Conservation (phyloP, 2,329 filamentous ascomycete species). For the Chrysosporium queenslandicum region DNA sequence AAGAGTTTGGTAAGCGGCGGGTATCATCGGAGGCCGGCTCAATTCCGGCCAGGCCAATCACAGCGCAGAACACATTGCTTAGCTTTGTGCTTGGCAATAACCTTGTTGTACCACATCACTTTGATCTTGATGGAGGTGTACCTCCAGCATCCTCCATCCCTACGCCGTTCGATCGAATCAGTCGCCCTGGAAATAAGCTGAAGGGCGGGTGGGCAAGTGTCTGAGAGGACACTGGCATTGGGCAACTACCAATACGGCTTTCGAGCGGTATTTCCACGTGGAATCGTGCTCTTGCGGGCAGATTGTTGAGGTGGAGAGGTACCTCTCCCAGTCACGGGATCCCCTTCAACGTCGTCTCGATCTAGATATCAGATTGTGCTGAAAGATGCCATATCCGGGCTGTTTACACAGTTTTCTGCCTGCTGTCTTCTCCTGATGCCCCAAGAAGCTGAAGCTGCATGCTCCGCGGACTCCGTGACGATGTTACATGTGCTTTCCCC, state of each 20-base stretch:
- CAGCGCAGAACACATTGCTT: not conserved
- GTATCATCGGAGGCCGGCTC: constrained; percentile 29
- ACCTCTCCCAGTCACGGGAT: constrained; percentile 4
- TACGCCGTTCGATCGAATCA: not conserved
- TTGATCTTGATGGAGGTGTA: not conserved
- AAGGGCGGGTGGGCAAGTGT: not conserved
- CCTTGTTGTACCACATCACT: constrained; percentile 8
- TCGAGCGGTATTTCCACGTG: not conserved
- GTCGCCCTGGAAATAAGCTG: not conserved
- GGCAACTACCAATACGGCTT: not conserved
- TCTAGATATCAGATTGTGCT: constrained; percentile 4
- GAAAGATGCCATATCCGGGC: not conserved
- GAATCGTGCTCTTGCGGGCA: not conserved
- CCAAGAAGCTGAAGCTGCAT: not conserved
- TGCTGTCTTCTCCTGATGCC: not conserved
- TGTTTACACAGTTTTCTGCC: not conserved
- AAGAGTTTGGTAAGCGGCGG: constrained; percentile 11
- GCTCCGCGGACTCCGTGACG: not conserved
- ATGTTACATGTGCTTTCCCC: not conserved
- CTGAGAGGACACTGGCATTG: not conserved
- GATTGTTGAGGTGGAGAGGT: not conserved
- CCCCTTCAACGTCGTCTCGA: not conserved
- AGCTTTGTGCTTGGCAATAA: constrained; percentile 12
- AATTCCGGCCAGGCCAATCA: constrained; percentile 31
- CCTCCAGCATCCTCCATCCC: not conserved